These are phyloP conservation scores for Backusella psychrophila DNA, from an alignment of 192 early-diverging fungal species.

Conservation along the genomic window DNA sequence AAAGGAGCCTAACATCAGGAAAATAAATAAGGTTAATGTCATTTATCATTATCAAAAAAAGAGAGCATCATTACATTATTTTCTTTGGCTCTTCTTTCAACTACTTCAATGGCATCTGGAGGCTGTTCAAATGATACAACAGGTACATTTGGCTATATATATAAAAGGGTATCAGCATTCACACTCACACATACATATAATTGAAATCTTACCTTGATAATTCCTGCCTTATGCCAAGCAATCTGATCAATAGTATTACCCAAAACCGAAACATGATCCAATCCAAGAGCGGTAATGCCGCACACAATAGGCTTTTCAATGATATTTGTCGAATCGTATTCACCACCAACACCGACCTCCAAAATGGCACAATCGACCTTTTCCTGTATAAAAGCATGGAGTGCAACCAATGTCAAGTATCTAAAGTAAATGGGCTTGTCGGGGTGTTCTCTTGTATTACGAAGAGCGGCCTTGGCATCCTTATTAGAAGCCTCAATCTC, in stretches of 20 bases:
- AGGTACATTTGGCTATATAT: constrained; percentile 54
- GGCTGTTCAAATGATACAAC: constrained; percentile 73
- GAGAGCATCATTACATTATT: constrained; percentile 42
- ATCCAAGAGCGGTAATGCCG: constrained; percentile 76
- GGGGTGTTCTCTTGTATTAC: constrained; percentile 23
- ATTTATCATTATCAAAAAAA: not conserved
- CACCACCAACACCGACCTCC: constrained; percentile 83
- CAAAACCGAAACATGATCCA: constrained; percentile 71
- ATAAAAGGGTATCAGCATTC: not conserved
- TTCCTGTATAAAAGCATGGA: constrained; percentile 83
- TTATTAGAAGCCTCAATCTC: not conserved
- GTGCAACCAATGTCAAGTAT: constrained; percentile 88
- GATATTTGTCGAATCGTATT: constrained; percentile 85
- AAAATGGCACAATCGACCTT: constrained; percentile 78
- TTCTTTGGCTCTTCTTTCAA: constrained; percentile 69
- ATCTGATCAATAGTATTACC: constrained; percentile 75
- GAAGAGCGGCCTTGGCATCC: constrained; percentile 5
- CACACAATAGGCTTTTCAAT: constrained; percentile 71
- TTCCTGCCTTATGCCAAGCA: constrained; percentile 85
- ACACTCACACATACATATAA: not conserved
- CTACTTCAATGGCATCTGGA: constrained; percentile 60
- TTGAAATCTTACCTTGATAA: constrained; percentile 58
- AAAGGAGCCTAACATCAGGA: constrained; percentile 37
- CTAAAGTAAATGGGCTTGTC: constrained; percentile 84
- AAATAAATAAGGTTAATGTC: not conserved